Conservation (phyloP, 176 grass and related monocot genomes). For the Rhynchospora pubera region DNA sequence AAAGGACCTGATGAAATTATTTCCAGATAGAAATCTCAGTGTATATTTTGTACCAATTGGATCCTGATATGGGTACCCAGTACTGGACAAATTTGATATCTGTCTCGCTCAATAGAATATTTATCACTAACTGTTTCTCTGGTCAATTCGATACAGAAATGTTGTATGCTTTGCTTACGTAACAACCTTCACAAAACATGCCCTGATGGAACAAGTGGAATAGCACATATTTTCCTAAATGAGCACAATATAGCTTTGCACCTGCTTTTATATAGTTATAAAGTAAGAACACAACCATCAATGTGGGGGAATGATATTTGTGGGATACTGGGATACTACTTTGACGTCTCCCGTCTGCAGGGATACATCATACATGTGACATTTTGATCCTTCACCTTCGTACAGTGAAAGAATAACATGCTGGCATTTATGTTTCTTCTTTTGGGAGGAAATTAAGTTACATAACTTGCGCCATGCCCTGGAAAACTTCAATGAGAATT, state of each 20-base stretch:
- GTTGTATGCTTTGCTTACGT: too few species aligned
- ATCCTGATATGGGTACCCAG: background rate
- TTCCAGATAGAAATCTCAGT: background rate
- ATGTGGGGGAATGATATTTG: too few species aligned
- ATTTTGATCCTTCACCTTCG: background rate
- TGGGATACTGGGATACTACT: too few species aligned
- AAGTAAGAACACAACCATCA: too few species aligned
- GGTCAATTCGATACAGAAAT: too few species aligned
- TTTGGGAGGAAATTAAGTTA: background rate
- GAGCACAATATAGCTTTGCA: background rate
- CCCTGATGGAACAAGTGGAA: too few species aligned
- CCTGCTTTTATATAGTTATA: too few species aligned
- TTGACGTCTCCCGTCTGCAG: too few species aligned
- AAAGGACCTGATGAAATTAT: background rate
- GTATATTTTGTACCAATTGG: background rate
- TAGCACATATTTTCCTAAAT: background rate
- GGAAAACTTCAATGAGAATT: background rate
- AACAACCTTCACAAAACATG: too few species aligned
- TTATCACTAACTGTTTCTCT: too few species aligned
- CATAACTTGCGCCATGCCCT: background rate
- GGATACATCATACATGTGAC: too few species aligned
- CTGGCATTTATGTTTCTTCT: background rate
- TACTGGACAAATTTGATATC: background rate
- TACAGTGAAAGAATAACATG: background rate
- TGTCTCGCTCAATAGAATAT: too few species aligned